These are phyloP conservation scores for Excoecaria cochinchinensis DNA, from an alignment of 345 rosid species.

Conservation along the genomic window DNA sequence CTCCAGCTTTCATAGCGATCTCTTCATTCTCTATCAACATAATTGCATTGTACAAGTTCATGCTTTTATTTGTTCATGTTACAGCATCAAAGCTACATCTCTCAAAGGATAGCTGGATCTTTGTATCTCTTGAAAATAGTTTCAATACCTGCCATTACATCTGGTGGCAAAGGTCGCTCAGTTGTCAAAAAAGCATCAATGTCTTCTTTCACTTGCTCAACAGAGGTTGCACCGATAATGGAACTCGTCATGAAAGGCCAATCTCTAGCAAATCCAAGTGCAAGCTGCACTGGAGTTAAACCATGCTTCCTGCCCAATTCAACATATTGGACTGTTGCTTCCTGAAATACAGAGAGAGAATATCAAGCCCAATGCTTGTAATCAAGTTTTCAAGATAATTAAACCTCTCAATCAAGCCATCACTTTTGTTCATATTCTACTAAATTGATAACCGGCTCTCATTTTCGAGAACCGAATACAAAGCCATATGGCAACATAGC, in stretches of 20 bases:
- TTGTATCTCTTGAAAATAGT: slow-evolving; percentile 59
- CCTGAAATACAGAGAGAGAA: slow-evolving; percentile 40
- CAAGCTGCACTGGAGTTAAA: slow-evolving; percentile 67
- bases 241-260: slow-evolving; percentile 77
- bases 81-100: background rate
- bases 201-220: slow-evolving; percentile 77
- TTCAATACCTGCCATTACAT: slow-evolving; percentile 67
- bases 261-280: slow-evolving; percentile 76
- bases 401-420: background rate
- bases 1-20: no score
- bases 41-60: no score
- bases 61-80: background rate
- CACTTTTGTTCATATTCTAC: background rate
- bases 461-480: background rate
- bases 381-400: background rate
- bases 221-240: slow-evolving; percentile 75
- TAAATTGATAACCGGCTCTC: background rate
- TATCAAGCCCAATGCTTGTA: background rate
- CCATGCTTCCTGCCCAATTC: slow-evolving; percentile 74
- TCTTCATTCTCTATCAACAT: no score
- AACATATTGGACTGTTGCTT: slow-evolving; percentile 62
- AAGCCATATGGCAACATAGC: background rate
- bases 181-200: slow-evolving; percentile 65
- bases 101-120: slow-evolving; percentile 50
- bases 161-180: slow-evolving; percentile 57